Evolutionary conservation across 1,139 yeast genomes (phyloP), one percentile per base, ranked within the genome.

Genomic region (Suhomyces kunorum): DNA sequence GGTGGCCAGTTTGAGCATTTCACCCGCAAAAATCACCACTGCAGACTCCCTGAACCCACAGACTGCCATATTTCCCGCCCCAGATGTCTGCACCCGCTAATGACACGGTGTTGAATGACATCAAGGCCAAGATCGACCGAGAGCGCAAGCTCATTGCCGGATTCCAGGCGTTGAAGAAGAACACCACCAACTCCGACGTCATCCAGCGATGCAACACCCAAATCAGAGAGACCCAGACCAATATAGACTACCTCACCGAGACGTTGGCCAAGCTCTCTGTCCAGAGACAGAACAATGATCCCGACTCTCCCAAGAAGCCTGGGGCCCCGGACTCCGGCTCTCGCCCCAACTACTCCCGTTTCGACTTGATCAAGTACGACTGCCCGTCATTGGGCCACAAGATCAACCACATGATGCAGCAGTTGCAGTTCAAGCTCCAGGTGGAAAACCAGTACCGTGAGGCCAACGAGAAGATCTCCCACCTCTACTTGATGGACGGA

Each of bases 361-460:
- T 90, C 53, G 98, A 92, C 60, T 70, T 92, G 45, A 77, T 88
- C 59, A 89, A 89, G 54, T 89, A 88, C 58, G 97, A 92, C 54
- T 87, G 96, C 52, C 96, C 97, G 1, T 87, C 95, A 1, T 69
- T 92, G 53, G 96, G 97, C n/a, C 96, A 92, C 55, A 80, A 94
- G 49, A 92, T 92, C 55, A 96, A 88, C 62, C 83, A 87, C 54
- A 90, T 92, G 98, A 74, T 92, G 42, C 97, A 89, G 63, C 95
- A 89, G 61, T 72, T 92, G 42, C 96, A 89, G 58, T 89, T 90
- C 63, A 92, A 92, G 63, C 73, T 90, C 38, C 94, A 90, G 56
- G 95, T 92, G 29, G 98, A 92, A 63, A 82, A 87, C 55, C 95
- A 92, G 64, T 92, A 90, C 64, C 82, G 84, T 53, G 94, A 83